Evolutionary conservation across 2,329 filamentous ascomycete species (phyloP), one percentile per base, ranked within the genome.

Genomic region (Stemphylium beticola): DNA sequence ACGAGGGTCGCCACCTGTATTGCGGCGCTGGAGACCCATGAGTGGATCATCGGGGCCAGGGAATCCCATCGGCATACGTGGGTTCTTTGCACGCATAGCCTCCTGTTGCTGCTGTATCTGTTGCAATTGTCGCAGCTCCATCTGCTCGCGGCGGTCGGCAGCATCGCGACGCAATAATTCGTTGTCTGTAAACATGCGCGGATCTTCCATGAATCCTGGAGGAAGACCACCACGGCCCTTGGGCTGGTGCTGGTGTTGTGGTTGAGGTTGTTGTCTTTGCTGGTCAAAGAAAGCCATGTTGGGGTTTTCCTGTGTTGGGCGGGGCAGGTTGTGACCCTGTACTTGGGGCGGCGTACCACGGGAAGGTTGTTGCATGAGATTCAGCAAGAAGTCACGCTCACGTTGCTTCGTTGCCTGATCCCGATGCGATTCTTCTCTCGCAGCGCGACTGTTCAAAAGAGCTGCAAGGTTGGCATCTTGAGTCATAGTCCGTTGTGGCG

Each of bases 311-410:
- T 65, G 62, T 34, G 65, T 55, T 15, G 69, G 72, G n/a, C 75
- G 74, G 40, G 76, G 74, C 41, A 73, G 46, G 57, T 71, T 68
- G 45, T 71, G 72, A 43, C 68, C 65, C 22, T 66, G 65, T 58
- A 69, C 56, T 39, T 73, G 72, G 37, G 71, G 72, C 7, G 72
- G 71, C 2, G 72, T 74, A 24, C 53, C 63, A 17, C 70, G 67
- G 4, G 65, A 61, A 10, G 81, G 78, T 66, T 84, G 81, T 63
- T 88, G 85, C 90, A 96, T 95, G 26, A 96, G 82, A 57, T 87
- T 90, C 76, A 96, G 90, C 43, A 96, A 79, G 71, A 95, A 93
- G 61, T 96, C 90, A n/a, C 89, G 85, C 65, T 93, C 71, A 26
- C 90, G 64, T 82, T 85, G 71, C 83, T 87, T 69, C 79, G 67